Evolutionary conservation across 1,284 basidiomycete species (phyloP).

Genomic region (Pseudozyma tsukubaensis): DNA sequence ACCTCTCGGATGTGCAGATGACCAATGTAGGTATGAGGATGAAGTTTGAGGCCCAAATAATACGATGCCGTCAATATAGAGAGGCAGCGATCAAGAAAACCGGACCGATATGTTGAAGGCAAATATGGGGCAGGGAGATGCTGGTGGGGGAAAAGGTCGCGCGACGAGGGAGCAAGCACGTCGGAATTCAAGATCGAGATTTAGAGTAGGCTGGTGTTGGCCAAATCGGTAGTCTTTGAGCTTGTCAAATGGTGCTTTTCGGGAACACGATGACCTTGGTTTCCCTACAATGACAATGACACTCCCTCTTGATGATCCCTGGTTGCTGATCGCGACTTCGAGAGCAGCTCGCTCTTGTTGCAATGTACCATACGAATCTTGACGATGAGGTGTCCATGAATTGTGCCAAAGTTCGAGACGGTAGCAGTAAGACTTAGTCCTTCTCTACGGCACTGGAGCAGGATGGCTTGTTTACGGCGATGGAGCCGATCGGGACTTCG

Average conservation of each 20-base stretch:
- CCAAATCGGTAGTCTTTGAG: background rate
- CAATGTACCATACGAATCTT: too few species aligned
- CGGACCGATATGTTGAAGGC: slow-evolving; percentile 3
- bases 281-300: too few species aligned
- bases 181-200: slow-evolving; percentile 1
- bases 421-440: too few species aligned
- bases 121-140: slow-evolving; percentile 17
- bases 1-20: background rate
- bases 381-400: too few species aligned
- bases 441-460: too few species aligned
- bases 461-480: too few species aligned
- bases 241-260: background rate
- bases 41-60: slow-evolving; percentile 8
- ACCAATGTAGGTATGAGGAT: slow-evolving; percentile 6
- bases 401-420: too few species aligned
- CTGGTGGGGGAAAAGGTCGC: slow-evolving; percentile 40
- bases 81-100: background rate
- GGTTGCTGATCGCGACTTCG: too few species aligned
- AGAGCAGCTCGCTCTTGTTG: too few species aligned
- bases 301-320: too few species aligned
- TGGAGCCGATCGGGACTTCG: slow-evolving; percentile 11
- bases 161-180: slow-evolving; percentile 19
- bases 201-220: background rate
- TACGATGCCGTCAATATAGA: background rate
- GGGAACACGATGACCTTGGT: too few species aligned